Evolutionary conservation across 805 yeast genomes (phyloP).

Genomic region (Kazachstania taianensis): DNA sequence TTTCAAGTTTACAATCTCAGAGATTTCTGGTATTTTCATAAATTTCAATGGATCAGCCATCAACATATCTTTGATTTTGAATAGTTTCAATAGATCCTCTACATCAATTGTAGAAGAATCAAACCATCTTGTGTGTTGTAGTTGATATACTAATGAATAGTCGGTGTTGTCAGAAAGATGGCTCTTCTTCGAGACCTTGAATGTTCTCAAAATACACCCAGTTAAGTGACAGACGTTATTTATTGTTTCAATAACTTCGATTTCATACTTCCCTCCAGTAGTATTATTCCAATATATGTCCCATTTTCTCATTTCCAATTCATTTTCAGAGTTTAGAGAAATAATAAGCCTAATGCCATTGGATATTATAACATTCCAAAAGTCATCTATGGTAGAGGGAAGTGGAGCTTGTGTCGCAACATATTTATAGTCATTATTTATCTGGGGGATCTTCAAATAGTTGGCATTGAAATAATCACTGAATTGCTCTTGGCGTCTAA

Average conservation of each 20-base stretch:
- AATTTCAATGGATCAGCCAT: constrained; percentile 7
- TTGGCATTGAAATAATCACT: constrained; percentile 81
- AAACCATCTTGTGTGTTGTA: constrained; percentile 73
- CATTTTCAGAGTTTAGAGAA: constrained; percentile 66
- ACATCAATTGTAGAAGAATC: constrained; percentile 62
- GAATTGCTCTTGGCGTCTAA: constrained; percentile 4
- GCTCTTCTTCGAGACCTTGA: constrained; percentile 12
- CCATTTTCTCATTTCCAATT: constrained; percentile 70
- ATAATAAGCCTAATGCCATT: constrained; percentile 59
- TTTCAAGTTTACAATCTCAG: background rate
- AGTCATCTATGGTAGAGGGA: constrained; percentile 66
- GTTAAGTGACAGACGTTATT: constrained; percentile 24
- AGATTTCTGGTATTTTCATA: background rate
- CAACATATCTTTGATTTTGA: constrained; percentile 23
- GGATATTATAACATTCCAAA: constrained; percentile 74
- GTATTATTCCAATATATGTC: constrained; percentile 64
- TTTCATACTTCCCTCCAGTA: constrained; percentile 17
- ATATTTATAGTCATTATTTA: constrained; percentile 35
- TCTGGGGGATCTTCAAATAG: constrained; percentile 40
- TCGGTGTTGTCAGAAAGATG: constrained; percentile 7
- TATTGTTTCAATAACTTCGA: constrained; percentile 29
- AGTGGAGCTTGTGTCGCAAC: constrained; percentile 92
- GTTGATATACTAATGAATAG: constrained; percentile 44
- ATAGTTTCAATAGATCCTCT: constrained; percentile 24
- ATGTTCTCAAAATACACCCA: constrained; percentile 28